phyloP scores from a whole-genome alignment of 2,329 filamentous ascomycete species.

The Sordariomycetes sp. region DNA sequence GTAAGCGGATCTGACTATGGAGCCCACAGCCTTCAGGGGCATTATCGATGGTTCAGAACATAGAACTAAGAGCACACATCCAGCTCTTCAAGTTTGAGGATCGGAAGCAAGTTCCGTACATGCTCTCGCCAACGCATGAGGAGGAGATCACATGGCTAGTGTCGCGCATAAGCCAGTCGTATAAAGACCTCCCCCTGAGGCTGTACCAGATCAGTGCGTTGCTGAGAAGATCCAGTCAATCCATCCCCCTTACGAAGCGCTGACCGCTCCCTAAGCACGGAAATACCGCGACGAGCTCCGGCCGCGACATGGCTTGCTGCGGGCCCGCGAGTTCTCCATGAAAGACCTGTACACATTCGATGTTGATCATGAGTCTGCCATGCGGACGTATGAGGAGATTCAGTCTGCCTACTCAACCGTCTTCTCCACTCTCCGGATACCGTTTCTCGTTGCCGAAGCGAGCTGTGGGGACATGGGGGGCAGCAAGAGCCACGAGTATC shows the following conservation, averaged over 20 bases:
- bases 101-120: constrained; percentile 60
- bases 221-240: neutral
- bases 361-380: constrained; percentile 50
- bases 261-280: constrained; percentile 44
- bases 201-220: constrained; percentile 77
- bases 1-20: constrained; percentile 25
- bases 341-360: constrained; percentile 98
- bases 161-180: constrained; percentile 61
- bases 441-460: constrained; percentile 75
- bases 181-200: constrained; percentile 75
- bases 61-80: constrained; percentile 12
- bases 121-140: constrained; percentile 89
- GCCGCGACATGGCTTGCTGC: constrained; percentile 77
- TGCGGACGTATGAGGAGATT: constrained; percentile 71
- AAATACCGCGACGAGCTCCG: constrained; percentile 93
- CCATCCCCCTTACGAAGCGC: neutral
- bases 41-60: neutral
- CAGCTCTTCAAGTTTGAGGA: constrained; percentile 75
- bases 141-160: constrained; percentile 89
- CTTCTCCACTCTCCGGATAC: constrained; percentile 74
- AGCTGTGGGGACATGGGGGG: constrained; percentile 97
- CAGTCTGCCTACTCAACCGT: constrained; percentile 63
- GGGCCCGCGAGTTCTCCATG: constrained; percentile 90
- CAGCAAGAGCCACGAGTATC: constrained; percentile 87
- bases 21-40: neutral